A percentile compares a stretch with the other conserved stretches of the same genome.
Conservation (phyloP, 306 rosid genomes). For the Oemleria cerasiformis region DNA sequence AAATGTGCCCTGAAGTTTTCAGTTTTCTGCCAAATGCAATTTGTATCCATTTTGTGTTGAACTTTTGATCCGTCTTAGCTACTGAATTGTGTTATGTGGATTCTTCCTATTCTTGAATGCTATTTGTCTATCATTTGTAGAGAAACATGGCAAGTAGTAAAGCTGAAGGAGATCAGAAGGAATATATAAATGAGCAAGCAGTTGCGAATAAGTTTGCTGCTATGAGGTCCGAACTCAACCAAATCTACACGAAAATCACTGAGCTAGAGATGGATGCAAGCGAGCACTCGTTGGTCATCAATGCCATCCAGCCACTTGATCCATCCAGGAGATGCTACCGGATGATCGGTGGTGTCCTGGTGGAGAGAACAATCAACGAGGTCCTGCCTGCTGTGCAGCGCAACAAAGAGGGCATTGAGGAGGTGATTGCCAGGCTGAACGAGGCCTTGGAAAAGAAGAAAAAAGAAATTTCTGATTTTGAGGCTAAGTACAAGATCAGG, state of each 20-base stretch:
- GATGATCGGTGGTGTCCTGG: slow-evolving; percentile 96
- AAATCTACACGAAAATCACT: slow-evolving; percentile 86
- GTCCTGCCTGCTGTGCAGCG: slow-evolving; percentile 93
- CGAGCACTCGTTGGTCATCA: slow-evolving; percentile 77
- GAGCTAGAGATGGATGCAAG: slow-evolving; percentile 96
- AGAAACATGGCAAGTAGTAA: slow-evolving; percentile 62
- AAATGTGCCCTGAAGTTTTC: background rate
- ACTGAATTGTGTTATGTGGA: background rate
- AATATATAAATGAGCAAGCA: slow-evolving; percentile 80
- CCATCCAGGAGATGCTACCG: slow-evolving; percentile 87
- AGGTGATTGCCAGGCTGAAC: slow-evolving; percentile 74
- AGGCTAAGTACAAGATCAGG: slow-evolving; percentile 83
- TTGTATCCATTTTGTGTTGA: background rate
- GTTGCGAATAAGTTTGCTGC: slow-evolving; percentile 77
- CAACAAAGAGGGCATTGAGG: slow-evolving; percentile 89
- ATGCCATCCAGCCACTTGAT: slow-evolving; percentile 89
- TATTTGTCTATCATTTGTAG: slow-evolving; percentile 12
- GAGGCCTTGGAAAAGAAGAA: slow-evolving; percentile 90
- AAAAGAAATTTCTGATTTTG: slow-evolving; percentile 81
- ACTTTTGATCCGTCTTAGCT: background rate
- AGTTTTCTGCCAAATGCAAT: background rate
- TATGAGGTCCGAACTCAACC: slow-evolving; percentile 90
- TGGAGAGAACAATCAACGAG: slow-evolving; percentile 93
- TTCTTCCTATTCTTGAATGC: background rate
- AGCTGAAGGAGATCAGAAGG: slow-evolving; percentile 57